Evolutionary conservation across 202 grass and related monocot species (phyloP), one percentile per base, ranked within the genome.

Genomic region (Dendrocalamus latiflorus): DNA sequence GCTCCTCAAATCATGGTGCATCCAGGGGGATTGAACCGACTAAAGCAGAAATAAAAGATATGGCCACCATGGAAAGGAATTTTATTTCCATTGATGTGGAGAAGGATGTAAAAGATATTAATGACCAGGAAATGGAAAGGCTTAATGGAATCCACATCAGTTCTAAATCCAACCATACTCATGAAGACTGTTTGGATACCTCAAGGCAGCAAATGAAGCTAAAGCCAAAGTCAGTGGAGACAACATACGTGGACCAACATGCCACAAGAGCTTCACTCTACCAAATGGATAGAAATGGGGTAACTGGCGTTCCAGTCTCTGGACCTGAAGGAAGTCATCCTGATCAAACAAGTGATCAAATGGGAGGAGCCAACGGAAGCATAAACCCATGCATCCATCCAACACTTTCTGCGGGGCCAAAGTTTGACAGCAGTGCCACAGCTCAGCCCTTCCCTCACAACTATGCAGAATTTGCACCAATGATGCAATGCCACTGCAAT

Each of bases 401-500:
- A 51, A 83, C 69, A 66, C 33, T 89, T 91, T 75, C 69, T 51
- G 28, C 21, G 2, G 74, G 82, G 26, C 81, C 70, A 74, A 86
- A 82, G 39, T 59, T 85, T 67, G 70, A 89, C 42, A 60, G 54
- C 37, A 83, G 59, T 28, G 53, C 74, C 34, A 64, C 84, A 55
- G 54, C 57, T 1, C 81, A 81, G 67, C 68, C 84, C 72, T 83
- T 91, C 53, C 84, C 83, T 78, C 70, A 84, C 68, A 87, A 80
- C 38, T 95, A 92, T 83, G 70, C 83, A 54, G 72, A 63, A 4
- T 91, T 95, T 86, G 72, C 85, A 75, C 87, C 83, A 12, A 79
- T 83, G 74, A 73, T 84, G 68, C 89, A 90, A 77, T 85, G 84
- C 81, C 88, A 95, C 28, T 89, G 87, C 69, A 83, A 88, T 55